Base-by-base conservation (phyloP, 306 rosid species). In the Corylus avellana region DNA sequence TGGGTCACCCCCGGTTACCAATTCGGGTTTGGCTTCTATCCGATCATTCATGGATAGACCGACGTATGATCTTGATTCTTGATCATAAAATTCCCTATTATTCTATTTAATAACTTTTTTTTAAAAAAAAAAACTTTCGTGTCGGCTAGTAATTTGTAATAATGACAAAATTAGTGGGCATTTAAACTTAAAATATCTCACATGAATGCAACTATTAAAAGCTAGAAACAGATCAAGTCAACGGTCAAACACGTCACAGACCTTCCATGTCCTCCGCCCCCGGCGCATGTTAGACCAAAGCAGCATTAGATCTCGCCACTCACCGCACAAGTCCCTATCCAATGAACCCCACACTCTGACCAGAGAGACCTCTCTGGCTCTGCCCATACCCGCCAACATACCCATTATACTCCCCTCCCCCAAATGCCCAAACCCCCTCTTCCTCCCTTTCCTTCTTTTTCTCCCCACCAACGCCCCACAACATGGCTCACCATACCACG, bases 401-500 rank as follows among this genome's bases (percentile, higher is more conserved):
- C 11, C 17, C 80, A 61, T 18, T 47, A 8, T 12, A 20, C 78
- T 22, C 42, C 16, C 76, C 3, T 55, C 62, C 54, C 51, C 49
- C 44, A 25, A 39, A 12, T 6, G 4, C 10, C 29, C 81, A 47
- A 27, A 4, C 68, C 48, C 12, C 17, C 48, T 27, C 59, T 6
- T 11, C n/a, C 20, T 58, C 16, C 54, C 3, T 44, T 18, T 42
- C 44, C 18, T 3, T 63, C 10, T 1, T 5, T 53, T 32, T 53
- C 16, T 20, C 44, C 50, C 25, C 54, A 39, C 82, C 75, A 35
- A 12, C 53, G 12, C 53, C 53, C 0, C 14, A 49, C 53, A 49
- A 39, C 72, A 88, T 89, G 92, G 84, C 95, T 29, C 88, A 83
- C 89, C 85, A 84, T 42, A n/a, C 84, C 83, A 56, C 84, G 54